Conservation (phyloP, 352 stramenopile genomes). For the Phytopythium helicoides region DNA sequence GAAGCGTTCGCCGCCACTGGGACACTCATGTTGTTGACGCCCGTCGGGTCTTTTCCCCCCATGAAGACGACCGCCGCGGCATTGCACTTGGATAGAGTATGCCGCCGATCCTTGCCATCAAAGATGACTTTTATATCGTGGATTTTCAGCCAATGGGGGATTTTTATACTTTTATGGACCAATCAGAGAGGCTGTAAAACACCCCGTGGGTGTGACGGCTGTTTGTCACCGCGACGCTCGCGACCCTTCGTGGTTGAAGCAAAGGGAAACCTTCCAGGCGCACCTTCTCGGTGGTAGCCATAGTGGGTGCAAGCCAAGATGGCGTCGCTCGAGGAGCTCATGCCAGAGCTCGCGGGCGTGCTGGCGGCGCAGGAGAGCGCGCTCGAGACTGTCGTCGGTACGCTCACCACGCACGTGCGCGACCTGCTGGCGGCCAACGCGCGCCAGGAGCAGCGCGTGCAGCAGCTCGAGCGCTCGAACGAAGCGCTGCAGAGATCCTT, state of each 20-base stretch:
- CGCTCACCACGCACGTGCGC: slow-evolving; percentile 54
- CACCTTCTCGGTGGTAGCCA: background rate
- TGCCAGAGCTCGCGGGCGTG: slow-evolving; percentile 62
- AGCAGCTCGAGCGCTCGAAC: slow-evolving; percentile 35
- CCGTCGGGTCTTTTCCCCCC: too few species aligned
- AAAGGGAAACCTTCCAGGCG: background rate
- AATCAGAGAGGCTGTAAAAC: too few species aligned
- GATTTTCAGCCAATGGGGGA: too few species aligned
- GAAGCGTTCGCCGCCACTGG: too few species aligned
- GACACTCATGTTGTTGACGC: too few species aligned
- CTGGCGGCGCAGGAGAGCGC: slow-evolving; percentile 60
- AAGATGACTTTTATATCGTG: too few species aligned
- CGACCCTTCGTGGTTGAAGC: slow-evolving; percentile 3
- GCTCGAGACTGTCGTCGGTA: slow-evolving; percentile 44
- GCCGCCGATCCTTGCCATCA: too few species aligned
- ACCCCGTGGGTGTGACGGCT: too few species aligned
- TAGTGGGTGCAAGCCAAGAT: slow-evolving; percentile 18
- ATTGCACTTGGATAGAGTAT: too few species aligned
- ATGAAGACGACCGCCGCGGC: too few species aligned
- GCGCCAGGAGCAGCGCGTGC: slow-evolving; percentile 25
- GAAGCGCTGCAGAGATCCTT: slow-evolving; percentile 20
- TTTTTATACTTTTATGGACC: too few species aligned
- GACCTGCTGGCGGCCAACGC: slow-evolving; percentile 37
- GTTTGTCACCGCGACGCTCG: background rate
- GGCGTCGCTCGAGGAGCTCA: slow-evolving; percentile 58